A percentile compares a stretch with the other conserved stretches of the same genome.
Evolutionary conservation across 192 early-diverging fungal species (phyloP).

Genomic region (Entomortierella beljakovae): DNA sequence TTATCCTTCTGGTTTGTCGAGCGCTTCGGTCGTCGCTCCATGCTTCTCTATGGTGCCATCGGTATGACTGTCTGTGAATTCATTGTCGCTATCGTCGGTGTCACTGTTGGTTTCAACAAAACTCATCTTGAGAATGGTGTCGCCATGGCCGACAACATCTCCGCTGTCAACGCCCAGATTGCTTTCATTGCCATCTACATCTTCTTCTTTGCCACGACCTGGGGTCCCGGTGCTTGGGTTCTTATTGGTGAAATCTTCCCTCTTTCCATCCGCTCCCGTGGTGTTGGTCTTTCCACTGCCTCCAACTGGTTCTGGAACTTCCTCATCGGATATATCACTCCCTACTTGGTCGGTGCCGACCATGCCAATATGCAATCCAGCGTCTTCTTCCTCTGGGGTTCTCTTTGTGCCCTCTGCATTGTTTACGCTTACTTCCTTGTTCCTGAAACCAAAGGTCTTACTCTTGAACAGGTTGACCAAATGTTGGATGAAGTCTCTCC

Average conservation of each 20-base stretch:
- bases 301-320: slow-evolving; percentile 95
- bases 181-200: slow-evolving; percentile 86
- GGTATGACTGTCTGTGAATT: slow-evolving; percentile 73
- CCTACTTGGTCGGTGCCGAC: slow-evolving; percentile 75
- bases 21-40: slow-evolving; percentile 82
- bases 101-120: slow-evolving; percentile 33
- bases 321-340: slow-evolving; percentile 57
- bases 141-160: slow-evolving; percentile 36
- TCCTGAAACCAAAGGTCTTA: slow-evolving; percentile 86
- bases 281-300: slow-evolving; percentile 82
- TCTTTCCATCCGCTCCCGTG: slow-evolving; percentile 87
- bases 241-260: slow-evolving; percentile 94
- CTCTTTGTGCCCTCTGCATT: slow-evolving; percentile 67
- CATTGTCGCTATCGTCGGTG: slow-evolving; percentile 70
- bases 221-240: slow-evolving; percentile 94
- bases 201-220: slow-evolving; percentile 84
- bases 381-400: slow-evolving; percentile 78
- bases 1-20: slow-evolving; percentile 89
- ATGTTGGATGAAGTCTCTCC: slow-evolving; percentile 63
- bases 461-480: slow-evolving; percentile 68
- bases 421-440: slow-evolving; percentile 74
- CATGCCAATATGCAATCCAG: slow-evolving; percentile 73
- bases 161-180: slow-evolving; percentile 64
- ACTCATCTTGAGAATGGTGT: slow-evolving; percentile 9
- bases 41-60: slow-evolving; percentile 77